Base-by-base conservation (phyloP, 257 asterid genomes). In the Linderniella brevidens region DNA sequence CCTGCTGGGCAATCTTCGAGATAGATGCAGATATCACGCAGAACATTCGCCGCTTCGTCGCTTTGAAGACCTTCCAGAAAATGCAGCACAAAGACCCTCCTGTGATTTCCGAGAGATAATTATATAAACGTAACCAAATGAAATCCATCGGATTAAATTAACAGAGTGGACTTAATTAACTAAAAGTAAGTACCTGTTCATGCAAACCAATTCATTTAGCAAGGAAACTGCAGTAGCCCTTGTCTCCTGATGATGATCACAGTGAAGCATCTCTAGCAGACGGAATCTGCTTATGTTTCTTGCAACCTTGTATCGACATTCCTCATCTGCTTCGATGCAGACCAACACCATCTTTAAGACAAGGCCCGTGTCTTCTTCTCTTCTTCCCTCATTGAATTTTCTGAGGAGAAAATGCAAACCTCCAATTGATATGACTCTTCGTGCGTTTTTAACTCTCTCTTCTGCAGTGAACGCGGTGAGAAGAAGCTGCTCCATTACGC, bases 141-240 rank as follows among this genome's bases (percentile, higher is more conserved):
- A 25, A 2, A 25, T 25, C 6, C 4, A 25, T 25, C 32, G 32
- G 3, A 25, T 2, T 25, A 25, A 25, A 25, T 25, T 25, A 25
- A 25, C 32, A 2, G 6, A 25, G n/a, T n/a, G n/a, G n/a, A n/a
- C n/a, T n/a, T n/a, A n/a, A n/a, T n/a, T n/a, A n/a, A n/a, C n/a
- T n/a, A n/a, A 15, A 48, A 36, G 37, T 25, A 48, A 42, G 11
- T 72, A 84, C 95, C 84, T 75, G 80, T 73, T 84, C 49, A 61
- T 57, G 77, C 90, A 75, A 64, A 84, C 62, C 17, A 84, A 71
- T 63, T 80, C 79, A 43, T 56, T 59, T 54, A 80, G 55, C 63
- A 80, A 52, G 10, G 46, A 42, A 35, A 77, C 49, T 14, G 90
- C 64, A 19, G 49, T 55, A n/a, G 54, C 45, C 54, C 66, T 73